These are phyloP conservation scores for Colletotrichum sp. DNA, from an alignment of 2,329 filamentous ascomycete genomes.

Conservation along the genomic window DNA sequence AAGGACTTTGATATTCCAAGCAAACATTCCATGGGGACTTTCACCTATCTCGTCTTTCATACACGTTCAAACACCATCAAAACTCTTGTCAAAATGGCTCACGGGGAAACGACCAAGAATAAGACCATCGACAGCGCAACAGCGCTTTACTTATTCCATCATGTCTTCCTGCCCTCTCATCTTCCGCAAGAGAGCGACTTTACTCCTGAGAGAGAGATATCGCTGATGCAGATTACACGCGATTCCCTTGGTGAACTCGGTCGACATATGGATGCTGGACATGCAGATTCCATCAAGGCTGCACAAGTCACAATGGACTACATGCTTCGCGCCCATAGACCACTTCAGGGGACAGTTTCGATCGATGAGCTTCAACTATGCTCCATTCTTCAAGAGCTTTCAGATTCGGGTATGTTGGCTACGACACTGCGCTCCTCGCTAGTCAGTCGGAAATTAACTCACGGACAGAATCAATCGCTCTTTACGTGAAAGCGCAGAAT, in stretches of 20 bases:
- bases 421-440: not conserved
- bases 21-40: too few species aligned
- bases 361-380: not conserved
- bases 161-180: constrained; percentile 36
- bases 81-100: too few species aligned
- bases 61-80: too few species aligned
- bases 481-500: constrained; percentile 39
- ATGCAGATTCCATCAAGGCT: not conserved
- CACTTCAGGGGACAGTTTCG: not conserved
- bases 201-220: not conserved
- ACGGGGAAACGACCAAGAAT: not conserved
- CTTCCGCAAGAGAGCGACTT: constrained; percentile 27
- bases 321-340: not conserved
- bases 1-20: too few species aligned
- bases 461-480: constrained; percentile 17
- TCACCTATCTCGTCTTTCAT: too few species aligned
- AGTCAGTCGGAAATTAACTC: not conserved
- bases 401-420: not conserved
- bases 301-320: not conserved
- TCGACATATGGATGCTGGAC: not conserved
- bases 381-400: not conserved
- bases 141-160: constrained; percentile 17
- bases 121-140: not conserved
- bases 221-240: not conserved
- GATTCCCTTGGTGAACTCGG: not conserved